Evolutionary conservation across 106 monocot species (phyloP).

Genomic region (Ottelia alismoides): DNA sequence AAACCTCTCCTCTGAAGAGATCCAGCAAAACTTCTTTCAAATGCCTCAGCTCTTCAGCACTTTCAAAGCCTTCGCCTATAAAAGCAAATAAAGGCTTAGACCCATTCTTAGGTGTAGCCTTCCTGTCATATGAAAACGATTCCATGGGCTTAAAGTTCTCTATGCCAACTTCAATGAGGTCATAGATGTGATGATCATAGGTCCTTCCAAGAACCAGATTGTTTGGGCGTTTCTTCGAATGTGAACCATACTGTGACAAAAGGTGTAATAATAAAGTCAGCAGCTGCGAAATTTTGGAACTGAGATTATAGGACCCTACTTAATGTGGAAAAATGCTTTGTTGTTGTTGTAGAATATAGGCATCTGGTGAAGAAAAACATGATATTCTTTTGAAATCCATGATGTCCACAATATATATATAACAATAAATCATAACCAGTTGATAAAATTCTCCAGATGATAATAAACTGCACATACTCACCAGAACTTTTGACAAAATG

Average conservation of each 20-base stretch:
- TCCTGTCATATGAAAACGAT: slow-evolving; percentile 77
- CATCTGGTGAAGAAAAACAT: too few species aligned
- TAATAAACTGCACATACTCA: too few species aligned
- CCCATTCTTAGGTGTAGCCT: slow-evolving; percentile 49
- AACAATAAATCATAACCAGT: too few species aligned
- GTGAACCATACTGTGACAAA: slow-evolving; percentile 71
- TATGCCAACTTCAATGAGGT: slow-evolving; percentile 92
- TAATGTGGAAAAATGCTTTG: too few species aligned
- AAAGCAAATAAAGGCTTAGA: slow-evolving; percentile 92
- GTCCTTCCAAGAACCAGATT: slow-evolving; percentile 78
- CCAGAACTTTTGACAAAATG: too few species aligned
- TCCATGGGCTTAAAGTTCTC: slow-evolving; percentile 73
- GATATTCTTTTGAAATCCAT: too few species aligned
- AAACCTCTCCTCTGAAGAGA: slow-evolving; percentile 89
- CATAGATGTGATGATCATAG: slow-evolving; percentile 92
- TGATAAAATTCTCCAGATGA: too few species aligned
- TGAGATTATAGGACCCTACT: too few species aligned
- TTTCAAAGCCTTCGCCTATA: slow-evolving; percentile 85
- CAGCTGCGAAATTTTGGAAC: too few species aligned
- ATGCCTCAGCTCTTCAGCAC: slow-evolving; percentile 79
- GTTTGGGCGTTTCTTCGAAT: slow-evolving; percentile 93
- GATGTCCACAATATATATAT: too few species aligned
- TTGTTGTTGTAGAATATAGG: too few species aligned
- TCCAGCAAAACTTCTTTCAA: slow-evolving; percentile 96
- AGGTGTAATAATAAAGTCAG: background rate